A percentile compares a stretch with the other conserved stretches of the same genome.
Evolutionary conservation across 495 filamentous ascomycete genomes (phyloP).

Genomic region (Aspergillus homomorphus): DNA sequence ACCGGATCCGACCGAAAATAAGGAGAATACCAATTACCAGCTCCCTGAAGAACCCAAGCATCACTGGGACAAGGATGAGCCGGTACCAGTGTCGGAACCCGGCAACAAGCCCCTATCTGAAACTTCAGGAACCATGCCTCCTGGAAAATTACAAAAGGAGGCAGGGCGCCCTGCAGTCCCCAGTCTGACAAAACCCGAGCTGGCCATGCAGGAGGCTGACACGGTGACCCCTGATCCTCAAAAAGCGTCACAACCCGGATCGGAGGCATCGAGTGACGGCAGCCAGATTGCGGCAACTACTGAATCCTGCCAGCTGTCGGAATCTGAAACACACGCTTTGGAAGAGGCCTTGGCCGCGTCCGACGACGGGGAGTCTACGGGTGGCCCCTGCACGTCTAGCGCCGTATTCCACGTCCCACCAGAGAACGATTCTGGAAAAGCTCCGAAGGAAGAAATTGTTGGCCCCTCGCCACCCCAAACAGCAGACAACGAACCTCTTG

Average conservation of each 20-base stretch:
- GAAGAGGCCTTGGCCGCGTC: slow-evolving; percentile 25
- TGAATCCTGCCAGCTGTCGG: slow-evolving; percentile 13
- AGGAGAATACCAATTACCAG: slow-evolving; percentile 30
- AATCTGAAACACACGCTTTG: slow-evolving; percentile 30
- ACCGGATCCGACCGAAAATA: slow-evolving; percentile 25
- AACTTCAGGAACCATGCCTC: slow-evolving; percentile 5
- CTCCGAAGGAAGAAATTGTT: slow-evolving; percentile 29
- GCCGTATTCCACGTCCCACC: slow-evolving; percentile 34
- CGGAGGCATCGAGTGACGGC: not conserved
- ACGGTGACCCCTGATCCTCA: slow-evolving; percentile 14
- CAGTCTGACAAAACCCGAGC: slow-evolving; percentile 19
- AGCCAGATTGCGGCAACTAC: not conserved
- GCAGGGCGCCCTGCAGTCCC: slow-evolving; percentile 5
- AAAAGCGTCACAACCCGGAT: slow-evolving; percentile 19
- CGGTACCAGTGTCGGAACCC: slow-evolving; percentile 14
- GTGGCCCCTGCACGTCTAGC: slow-evolving; percentile 36
- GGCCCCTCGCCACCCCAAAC: slow-evolving; percentile 23
- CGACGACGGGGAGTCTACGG: slow-evolving; percentile 30
- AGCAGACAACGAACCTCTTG: slow-evolving; percentile 16
- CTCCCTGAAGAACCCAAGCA: slow-evolving; percentile 9
- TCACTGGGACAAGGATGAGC: slow-evolving; percentile 5
- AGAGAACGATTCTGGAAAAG: slow-evolving; percentile 25
- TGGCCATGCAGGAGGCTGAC: slow-evolving; percentile 16
- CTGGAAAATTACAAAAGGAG: slow-evolving; percentile 9
- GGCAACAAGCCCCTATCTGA: slow-evolving; percentile 14